Evolutionary conservation across 2,329 filamentous ascomycete genomes (phyloP).

Genomic region (Shiraia sp.): DNA sequence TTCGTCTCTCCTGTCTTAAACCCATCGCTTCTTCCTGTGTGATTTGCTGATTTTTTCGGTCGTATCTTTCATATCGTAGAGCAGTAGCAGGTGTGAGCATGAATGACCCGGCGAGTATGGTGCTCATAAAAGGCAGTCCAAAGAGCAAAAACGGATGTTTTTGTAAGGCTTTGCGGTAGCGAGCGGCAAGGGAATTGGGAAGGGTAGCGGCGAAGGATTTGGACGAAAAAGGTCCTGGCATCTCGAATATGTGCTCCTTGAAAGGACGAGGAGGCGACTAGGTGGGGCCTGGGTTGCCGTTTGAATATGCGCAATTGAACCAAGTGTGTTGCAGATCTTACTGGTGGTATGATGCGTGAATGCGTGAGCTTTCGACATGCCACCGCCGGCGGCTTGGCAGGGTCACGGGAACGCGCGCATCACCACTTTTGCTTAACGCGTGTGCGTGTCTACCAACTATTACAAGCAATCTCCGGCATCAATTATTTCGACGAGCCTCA

Average conservation of each 20-base stretch:
- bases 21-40: constrained; percentile 85
- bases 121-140: constrained; percentile 85
- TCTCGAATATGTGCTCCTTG: constrained; percentile 5
- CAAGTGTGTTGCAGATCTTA: too few species aligned
- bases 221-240: constrained; percentile 66
- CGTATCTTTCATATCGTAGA: constrained; percentile 89
- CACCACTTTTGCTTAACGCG: constrained; percentile 11
- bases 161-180: constrained; percentile 75
- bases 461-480: too few species aligned
- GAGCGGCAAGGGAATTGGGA: constrained; percentile 67
- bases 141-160: constrained; percentile 90
- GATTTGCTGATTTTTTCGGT: constrained; percentile 84
- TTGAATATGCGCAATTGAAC: too few species aligned
- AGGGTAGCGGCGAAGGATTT: constrained; percentile 60
- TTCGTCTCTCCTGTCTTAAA: constrained; percentile 70
- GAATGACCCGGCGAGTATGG: constrained; percentile 92
- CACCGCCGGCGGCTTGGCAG: constrained; percentile 17
- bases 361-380: constrained; percentile 9
- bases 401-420: constrained; percentile 28
- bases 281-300: not conserved
- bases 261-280: not conserved
- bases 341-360: constrained; percentile 10
- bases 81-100: constrained; percentile 93
- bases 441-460: constrained; percentile 6
- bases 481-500: too few species aligned